Conservation (phyloP, 495 filamentous ascomycete species). For the Staphylotrichum tortipilum region DNA sequence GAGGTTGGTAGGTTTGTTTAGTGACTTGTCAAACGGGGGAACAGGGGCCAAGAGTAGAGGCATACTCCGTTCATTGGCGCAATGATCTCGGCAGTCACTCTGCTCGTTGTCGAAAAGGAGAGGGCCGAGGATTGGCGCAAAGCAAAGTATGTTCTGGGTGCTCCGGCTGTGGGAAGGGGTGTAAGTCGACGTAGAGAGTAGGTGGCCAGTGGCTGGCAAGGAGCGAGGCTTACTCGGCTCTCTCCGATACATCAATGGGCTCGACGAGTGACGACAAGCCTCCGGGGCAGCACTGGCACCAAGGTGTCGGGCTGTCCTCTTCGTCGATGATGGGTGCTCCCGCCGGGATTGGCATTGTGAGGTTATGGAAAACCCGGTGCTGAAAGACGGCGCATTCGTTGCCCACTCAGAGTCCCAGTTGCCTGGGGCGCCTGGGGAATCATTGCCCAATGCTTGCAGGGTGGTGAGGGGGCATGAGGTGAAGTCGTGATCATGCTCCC, state of each 20-base stretch:
- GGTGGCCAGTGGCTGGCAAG: background rate
- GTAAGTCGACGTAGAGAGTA: too few species aligned
- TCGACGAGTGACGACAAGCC: conserved; percentile 2
- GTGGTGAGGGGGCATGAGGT: too few species aligned
- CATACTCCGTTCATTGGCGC: conserved; percentile 67
- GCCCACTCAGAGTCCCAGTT: too few species aligned
- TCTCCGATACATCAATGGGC: conserved; percentile 6
- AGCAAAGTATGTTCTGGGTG: conserved; percentile 42
- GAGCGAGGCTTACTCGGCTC: conserved; percentile 6
- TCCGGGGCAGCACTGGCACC: conserved; percentile 3
- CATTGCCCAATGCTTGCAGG: too few species aligned
- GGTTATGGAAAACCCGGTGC: too few species aligned
- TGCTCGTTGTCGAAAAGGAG: conserved; percentile 81
- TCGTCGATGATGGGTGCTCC: conserved; percentile 1
- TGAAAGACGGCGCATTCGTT: too few species aligned
- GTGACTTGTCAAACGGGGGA: background rate
- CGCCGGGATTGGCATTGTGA: background rate
- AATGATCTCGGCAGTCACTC: conserved; percentile 81
- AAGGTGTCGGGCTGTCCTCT: conserved; percentile 4
- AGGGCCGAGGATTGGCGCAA: conserved; percentile 62
- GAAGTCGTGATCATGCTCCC: too few species aligned
- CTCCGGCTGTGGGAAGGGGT: too few species aligned
- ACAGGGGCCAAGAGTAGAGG: background rate
- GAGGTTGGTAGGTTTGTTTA: background rate
- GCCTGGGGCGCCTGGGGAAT: too few species aligned